A percentile compares a stretch with the other conserved stretches of the same genome.
Conservation (phyloP, 352 stramenopile genomes). For the Globisporangium echinulatum region DNA sequence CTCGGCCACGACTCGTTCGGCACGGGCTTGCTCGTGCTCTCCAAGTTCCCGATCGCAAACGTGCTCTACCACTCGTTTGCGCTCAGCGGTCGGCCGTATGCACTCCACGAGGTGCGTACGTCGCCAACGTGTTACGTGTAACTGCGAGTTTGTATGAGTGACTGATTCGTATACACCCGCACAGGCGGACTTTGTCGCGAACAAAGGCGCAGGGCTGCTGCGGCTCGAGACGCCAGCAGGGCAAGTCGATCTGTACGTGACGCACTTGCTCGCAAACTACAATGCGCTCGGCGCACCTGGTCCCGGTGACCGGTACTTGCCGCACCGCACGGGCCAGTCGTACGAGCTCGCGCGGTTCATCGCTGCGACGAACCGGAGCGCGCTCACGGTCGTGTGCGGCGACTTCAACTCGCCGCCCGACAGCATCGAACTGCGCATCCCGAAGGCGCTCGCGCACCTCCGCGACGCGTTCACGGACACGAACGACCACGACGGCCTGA, state of each 20-base stretch:
- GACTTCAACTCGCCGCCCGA: conserved; percentile 81
- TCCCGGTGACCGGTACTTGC: conserved; percentile 55
- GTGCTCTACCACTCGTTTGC: conserved; percentile 74
- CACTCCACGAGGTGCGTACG: conserved; percentile 42
- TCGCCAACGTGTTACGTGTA: background rate
- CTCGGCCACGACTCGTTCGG: conserved; percentile 67
- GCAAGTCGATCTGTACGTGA: conserved; percentile 72
- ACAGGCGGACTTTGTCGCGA: conserved; percentile 66
- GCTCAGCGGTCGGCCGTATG: conserved; percentile 69
- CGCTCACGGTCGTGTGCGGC: conserved; percentile 57
- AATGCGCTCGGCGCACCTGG: conserved; percentile 61
- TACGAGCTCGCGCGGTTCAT: conserved; percentile 79
- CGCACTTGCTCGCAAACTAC: conserved; percentile 76
- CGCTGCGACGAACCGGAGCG: conserved; percentile 41
- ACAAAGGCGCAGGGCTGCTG: conserved; percentile 68
- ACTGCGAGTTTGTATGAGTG: no score
- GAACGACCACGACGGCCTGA: conserved; percentile 55
- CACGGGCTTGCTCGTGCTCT: conserved; percentile 70
- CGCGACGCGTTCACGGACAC: conserved; percentile 70
- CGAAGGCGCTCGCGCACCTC: conserved; percentile 39
- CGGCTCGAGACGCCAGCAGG: conserved; percentile 52
- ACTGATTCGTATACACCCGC: background rate
- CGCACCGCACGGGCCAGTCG: conserved; percentile 56
- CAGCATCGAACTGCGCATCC: conserved; percentile 60
- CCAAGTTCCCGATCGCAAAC: conserved; percentile 53